Conservation (phyloP, 2,329 filamentous ascomycete species). For the Cordyceps javanica region DNA sequence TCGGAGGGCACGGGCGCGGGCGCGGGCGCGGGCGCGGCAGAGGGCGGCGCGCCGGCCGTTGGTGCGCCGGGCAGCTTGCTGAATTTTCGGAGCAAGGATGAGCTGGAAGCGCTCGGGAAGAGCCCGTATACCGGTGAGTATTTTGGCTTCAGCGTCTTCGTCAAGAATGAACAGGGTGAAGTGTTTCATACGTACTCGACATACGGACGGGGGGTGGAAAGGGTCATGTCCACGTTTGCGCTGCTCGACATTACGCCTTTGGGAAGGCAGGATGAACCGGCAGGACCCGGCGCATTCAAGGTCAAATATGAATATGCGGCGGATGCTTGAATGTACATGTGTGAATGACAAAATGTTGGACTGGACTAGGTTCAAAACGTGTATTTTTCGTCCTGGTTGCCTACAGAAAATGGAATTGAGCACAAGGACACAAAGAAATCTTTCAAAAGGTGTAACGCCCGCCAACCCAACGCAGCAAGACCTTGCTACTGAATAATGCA, state of each 20-base stretch:
- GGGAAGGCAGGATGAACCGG: constrained; percentile 24
- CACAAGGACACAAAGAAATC: neutral
- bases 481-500: neutral
- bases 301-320: constrained; percentile 21
- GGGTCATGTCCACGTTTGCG: constrained; percentile 24
- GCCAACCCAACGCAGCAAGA: constrained; percentile 3
- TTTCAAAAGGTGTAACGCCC: constrained; percentile 4
- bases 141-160: constrained; percentile 32
- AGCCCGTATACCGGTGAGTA: constrained; percentile 25
- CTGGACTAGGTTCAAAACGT: neutral
- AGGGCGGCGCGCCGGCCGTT: constrained; percentile 16
- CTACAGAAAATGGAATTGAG: neutral
- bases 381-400: neutral
- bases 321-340: neutral
- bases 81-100: constrained; percentile 22
- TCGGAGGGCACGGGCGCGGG: too few species aligned
- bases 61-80: constrained; percentile 19
- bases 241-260: constrained; percentile 30
- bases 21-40: neutral
- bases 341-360: neutral
- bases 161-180: constrained; percentile 19
- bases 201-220: constrained; percentile 27
- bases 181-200: constrained; percentile 34
- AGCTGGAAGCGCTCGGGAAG: constrained; percentile 23
- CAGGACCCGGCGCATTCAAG: constrained; percentile 23